Base-by-base conservation (phyloP, 169 alveolate genomes). In the Eimeria maxima region DNA sequence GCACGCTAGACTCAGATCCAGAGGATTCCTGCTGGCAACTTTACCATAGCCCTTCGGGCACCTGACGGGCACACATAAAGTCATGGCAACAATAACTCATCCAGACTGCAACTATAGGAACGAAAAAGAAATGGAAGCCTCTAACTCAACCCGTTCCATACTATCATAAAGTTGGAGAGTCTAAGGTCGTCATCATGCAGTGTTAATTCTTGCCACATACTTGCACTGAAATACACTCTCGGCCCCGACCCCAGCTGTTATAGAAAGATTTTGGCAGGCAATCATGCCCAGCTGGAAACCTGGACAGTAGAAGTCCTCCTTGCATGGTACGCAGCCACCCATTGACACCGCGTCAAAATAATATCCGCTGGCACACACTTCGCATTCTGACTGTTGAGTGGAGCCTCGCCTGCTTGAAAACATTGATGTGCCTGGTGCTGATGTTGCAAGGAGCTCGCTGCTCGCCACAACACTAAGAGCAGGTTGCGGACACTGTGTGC, bases 261-360 rank as follows among this genome's bases (percentile, higher is more conserved):
- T 42, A 42, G 96, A 80, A 33, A 81, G 71, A 38, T 67, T 69
- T 20, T 47, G 53, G 67, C 96, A 93, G 33, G 90, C 78, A n/a
- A 47, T 29, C 74, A 88, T 60, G 53, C 81, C 94, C 65, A 33
- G 55, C 65, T 63, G 76, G n/a, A 27, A 60, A 1, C 96, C 96
- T 33, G 94, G 96, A 67, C 96, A 93, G 42, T 83, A 93, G 89
- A 42, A 83, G 69, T 93, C 80, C 67, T 93, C 88, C 71, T 88
- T 80, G 96, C 96, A 93, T 11, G 96, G 96, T 22, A 50, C 84
- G 76, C 96, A 93, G 44, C 96, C 96, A 18, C 96, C 96, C 78
- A 87, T 47, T 11, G 86, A 80, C 42, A 88, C 78, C n/a, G 63
- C 53, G 65, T 93, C 96, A 50, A 76, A 93, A 76, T 57, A 93